A percentile compares a stretch with the other conserved stretches of the same genome.
These are phyloP conservation scores for Fusarium lateritium DNA, from an alignment of 2,329 filamentous ascomycete species.

Conservation along the genomic window DNA sequence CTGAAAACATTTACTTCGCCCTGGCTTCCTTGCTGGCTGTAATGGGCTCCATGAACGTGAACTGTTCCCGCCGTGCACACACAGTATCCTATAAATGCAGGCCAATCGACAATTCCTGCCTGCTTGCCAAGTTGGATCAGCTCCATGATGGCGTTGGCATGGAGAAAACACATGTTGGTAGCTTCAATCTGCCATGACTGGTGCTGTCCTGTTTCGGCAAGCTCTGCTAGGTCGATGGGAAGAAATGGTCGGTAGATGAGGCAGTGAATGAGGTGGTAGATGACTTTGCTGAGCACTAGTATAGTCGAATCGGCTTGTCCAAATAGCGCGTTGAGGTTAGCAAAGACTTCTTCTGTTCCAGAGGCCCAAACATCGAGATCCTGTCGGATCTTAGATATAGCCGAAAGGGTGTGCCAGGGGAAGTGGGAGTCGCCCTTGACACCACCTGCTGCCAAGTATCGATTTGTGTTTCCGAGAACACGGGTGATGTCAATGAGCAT, in stretches of 20 bases:
- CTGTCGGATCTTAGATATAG: constrained; percentile 86
- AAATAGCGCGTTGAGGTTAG: constrained; percentile 81
- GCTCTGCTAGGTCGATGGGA: constrained; percentile 85
- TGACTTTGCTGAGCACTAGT: constrained; percentile 85
- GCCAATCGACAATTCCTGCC: constrained; percentile 84
- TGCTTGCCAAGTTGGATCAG: constrained; percentile 84
- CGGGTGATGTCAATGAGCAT: constrained; percentile 89
- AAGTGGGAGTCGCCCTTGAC: constrained; percentile 93
- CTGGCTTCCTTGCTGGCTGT: constrained; percentile 67
- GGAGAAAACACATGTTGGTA: constrained; percentile 87
- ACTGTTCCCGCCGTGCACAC: constrained; percentile 90
- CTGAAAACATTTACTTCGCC: constrained; percentile 75
- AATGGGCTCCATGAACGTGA: constrained; percentile 88
- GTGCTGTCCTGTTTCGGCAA: constrained; percentile 84
- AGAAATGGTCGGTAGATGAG: constrained; percentile 90
- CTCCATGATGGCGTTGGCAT: constrained; percentile 90
- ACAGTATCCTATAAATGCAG: constrained; percentile 88
- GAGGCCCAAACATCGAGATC: constrained; percentile 89
- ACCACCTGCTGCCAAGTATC: constrained; percentile 86
- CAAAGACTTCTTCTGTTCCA: constrained; percentile 84
- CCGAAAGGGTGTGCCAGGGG: constrained; percentile 90
- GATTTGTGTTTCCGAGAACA: constrained; percentile 86
- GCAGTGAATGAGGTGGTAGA: constrained; percentile 90
- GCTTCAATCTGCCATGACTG: constrained; percentile 95
- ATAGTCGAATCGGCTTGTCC: constrained; percentile 84